Percentiles rank a stretch among this genome's conserved stretches.
phyloP scores from a whole-genome alignment of 2,329 filamentous ascomycete species.

The Ilyonectria mors-panacis region DNA sequence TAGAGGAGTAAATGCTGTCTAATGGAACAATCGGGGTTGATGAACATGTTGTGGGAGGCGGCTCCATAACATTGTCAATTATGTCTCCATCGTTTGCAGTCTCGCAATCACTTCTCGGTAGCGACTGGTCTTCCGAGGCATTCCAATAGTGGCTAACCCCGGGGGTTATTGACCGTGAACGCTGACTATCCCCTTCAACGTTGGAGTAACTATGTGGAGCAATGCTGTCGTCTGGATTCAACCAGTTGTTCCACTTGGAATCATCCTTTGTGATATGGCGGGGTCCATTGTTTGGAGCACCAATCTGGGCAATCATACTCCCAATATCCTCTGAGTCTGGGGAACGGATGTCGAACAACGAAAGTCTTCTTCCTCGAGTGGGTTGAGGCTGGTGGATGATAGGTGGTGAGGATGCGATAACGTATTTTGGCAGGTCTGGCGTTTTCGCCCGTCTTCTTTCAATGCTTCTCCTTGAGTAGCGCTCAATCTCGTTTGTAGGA shows the following conservation, averaged over 20 bases:
- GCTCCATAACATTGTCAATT: neutral
- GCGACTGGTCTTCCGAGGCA: conserved; percentile 26
- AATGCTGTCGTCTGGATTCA: conserved; percentile 22
- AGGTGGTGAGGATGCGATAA: conserved; percentile 34
- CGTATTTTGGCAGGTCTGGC: conserved; percentile 30
- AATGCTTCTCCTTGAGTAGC: neutral
- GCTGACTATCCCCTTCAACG: neutral
- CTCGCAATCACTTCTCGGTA: neutral
- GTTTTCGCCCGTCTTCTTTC: neutral
- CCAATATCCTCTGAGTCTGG: conserved; percentile 28
- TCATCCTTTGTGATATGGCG: conserved; percentile 33
- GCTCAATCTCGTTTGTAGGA: neutral
- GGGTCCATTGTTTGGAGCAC: conserved; percentile 6
- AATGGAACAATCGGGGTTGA: neutral
- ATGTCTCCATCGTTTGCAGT: neutral
- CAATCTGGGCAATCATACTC: conserved; percentile 37
- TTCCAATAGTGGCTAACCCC: conserved; percentile 34
- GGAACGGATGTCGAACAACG: conserved; percentile 32
- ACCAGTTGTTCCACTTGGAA: conserved; percentile 43
- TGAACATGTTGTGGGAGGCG: neutral
- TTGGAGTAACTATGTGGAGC: neutral
- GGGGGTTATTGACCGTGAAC: conserved; percentile 31
- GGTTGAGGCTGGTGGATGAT: conserved; percentile 50
- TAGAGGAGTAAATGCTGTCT: neutral
- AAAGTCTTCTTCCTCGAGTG: conserved; percentile 23